phyloP scores from a whole-genome alignment of 352 stramenopile species.

The Phytophthora cajani region DNA sequence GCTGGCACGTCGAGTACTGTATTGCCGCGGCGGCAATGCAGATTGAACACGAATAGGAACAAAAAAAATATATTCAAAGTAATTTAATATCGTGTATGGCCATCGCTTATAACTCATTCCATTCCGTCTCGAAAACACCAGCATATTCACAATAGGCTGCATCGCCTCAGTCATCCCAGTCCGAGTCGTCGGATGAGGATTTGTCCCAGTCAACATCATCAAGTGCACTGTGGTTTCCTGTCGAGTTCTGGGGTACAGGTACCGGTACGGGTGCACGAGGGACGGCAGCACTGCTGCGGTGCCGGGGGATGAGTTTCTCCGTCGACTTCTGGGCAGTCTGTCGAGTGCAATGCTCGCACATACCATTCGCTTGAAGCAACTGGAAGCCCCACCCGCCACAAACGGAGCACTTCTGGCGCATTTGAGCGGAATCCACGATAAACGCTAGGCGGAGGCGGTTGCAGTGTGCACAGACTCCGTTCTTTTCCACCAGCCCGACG shows the following conservation, averaged over 20 bases:
- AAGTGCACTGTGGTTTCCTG: slow-evolving; percentile 11
- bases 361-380: slow-evolving; percentile 53
- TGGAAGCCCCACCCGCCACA: slow-evolving; percentile 69
- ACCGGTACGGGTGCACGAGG: slow-evolving; percentile 4
- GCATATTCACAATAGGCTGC: neutral
- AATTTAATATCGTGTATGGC: neutral
- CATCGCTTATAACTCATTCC: neutral
- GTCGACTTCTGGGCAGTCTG: slow-evolving; percentile 27
- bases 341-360: slow-evolving; percentile 63
- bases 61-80: neutral
- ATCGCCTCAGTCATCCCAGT: slow-evolving; percentile 54
- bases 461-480: slow-evolving; percentile 71
- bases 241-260: slow-evolving; percentile 9
- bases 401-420: slow-evolving; percentile 54
- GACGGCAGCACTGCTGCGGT: slow-evolving; percentile 16
- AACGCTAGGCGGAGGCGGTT: slow-evolving; percentile 74
- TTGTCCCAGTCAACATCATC: slow-evolving; percentile 56
- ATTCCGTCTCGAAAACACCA: neutral
- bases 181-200: slow-evolving; percentile 49
- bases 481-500: slow-evolving; percentile 73
- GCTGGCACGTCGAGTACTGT: too few relatives aligned
- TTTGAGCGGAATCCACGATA: slow-evolving; percentile 71
- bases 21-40: too few relatives aligned
- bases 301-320: slow-evolving; percentile 8
- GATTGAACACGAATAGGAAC: too few relatives aligned